Base-by-base conservation (phyloP, 228 moss, liverwort and hornwort genomes). In the Sphagnum magellanicum region DNA sequence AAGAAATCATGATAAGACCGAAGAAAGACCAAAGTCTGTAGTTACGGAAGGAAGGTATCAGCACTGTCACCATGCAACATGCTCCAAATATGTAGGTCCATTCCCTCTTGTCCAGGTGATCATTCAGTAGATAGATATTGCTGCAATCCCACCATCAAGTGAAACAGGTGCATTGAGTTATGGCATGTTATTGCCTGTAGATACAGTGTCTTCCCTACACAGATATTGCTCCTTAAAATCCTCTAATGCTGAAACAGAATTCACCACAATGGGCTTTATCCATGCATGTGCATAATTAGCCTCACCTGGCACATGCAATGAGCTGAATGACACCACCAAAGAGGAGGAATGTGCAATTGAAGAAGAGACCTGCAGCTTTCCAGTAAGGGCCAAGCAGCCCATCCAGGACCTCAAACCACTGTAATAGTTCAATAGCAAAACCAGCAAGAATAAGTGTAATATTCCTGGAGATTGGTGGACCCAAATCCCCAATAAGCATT, bases 51-150 rank as follows among this genome's bases (percentile, higher is more conserved):
- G 88, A 86, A 6, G 96, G 96, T 51, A 96, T 76, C 62, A 88
- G 75, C 53, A 85, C 75, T 47, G 93, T 96, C 71, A 86, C 73
- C 74, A 89, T 78, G 67, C 96, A 96, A 69, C 80, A 78, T 13
- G 92, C 93, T 51, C 96, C 93, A n/a, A 93, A 93, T 60, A 96
- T 87, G 63, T 93, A 96, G 6, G 96, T 96, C 96, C 96, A 96
- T 67, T 89, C 91, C 59, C 96, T 89, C 89, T 96, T 96, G 64
- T 83, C 83, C 5, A 93, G 68, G 4, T 77, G 53, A 69, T 90
- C 81, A 71, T 83, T 91, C 72, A 96, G 71, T 70, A 96, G 73
- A 71, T 80, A 96, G 12, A 96, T 90, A 69, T 96, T 96, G 79
- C 96, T 96, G 86, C 70, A 73, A 51, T n/a, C 13, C 13, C 4